These are phyloP conservation scores for Kodamaea kakaduensis DNA, from an alignment of 805 yeast species.

Conservation along the genomic window DNA sequence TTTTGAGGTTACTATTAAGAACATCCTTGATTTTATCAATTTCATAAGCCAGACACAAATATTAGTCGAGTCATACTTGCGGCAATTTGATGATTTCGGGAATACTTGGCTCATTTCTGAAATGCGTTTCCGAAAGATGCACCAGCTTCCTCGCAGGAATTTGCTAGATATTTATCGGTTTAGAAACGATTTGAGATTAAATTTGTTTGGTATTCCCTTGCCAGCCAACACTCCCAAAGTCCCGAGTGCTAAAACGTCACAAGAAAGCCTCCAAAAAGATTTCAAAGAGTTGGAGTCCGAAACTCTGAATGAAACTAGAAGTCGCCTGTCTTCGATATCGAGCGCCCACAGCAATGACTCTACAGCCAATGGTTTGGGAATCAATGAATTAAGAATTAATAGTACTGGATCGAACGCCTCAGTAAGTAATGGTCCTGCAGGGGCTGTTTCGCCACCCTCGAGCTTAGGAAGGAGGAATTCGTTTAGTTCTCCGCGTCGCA, in stretches of 20 bases:
- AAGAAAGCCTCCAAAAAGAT: slow-evolving; percentile 8
- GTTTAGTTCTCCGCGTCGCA: slow-evolving; percentile 16
- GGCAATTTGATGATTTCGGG: slow-evolving; percentile 35
- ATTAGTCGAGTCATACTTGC: slow-evolving; percentile 26
- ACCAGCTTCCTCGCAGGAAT: slow-evolving; percentile 24
- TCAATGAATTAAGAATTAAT: no score
- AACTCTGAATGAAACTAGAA: slow-evolving; percentile 9
- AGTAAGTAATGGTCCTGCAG: no score
- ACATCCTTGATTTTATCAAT: slow-evolving; percentile 36
- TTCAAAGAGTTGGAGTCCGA: slow-evolving; percentile 16
- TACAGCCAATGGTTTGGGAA: slow-evolving; percentile 8
- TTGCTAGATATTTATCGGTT: slow-evolving; percentile 18
- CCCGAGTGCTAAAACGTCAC: slow-evolving; percentile 3
- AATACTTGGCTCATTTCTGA: slow-evolving; percentile 42
- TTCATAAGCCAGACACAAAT: slow-evolving; percentile 38
- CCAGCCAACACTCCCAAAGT: slow-evolving; percentile 2
- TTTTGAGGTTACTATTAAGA: slow-evolving; percentile 32
- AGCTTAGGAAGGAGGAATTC: slow-evolving; percentile 19
- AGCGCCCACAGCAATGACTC: slow-evolving; percentile 17
- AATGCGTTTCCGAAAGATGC: slow-evolving; percentile 36
- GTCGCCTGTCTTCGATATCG: slow-evolving; percentile 29
- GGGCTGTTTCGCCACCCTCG: no score
- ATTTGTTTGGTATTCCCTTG: slow-evolving; percentile 4
- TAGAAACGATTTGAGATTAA: slow-evolving; percentile 3
- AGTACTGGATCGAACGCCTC: no score